These are phyloP conservation scores for Perkinsus chesapeaki DNA, from an alignment of 169 alveolate species.

Conservation along the genomic window DNA sequence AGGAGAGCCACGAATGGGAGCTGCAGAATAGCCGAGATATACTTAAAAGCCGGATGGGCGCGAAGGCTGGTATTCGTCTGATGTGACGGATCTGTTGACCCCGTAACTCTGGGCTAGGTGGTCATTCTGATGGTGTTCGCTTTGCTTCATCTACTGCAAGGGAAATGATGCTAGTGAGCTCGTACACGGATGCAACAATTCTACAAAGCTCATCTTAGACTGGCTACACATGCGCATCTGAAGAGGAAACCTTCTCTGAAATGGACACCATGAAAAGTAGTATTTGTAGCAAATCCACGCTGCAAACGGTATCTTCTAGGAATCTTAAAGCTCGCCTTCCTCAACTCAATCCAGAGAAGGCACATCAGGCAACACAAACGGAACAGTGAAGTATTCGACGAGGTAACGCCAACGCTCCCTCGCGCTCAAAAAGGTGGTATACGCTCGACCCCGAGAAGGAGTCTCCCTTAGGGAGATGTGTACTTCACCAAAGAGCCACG, in stretches of 20 bases:
- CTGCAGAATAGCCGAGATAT: neutral
- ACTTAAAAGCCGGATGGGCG: neutral
- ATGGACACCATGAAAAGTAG: neutral
- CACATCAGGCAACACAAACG: conserved; percentile 12
- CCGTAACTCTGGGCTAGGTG: neutral
- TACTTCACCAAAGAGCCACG: no score
- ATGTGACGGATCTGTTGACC: neutral
- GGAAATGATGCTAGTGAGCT: neutral
- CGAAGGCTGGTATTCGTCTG: neutral
- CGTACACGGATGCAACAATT: neutral
- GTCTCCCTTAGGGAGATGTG: no score
- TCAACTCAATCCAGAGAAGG: conserved; percentile 13
- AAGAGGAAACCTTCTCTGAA: neutral
- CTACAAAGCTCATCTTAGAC: neutral
- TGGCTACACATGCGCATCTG: neutral
- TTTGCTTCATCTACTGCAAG: neutral
- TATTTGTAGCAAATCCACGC: neutral
- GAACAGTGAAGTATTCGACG: conserved; percentile 8
- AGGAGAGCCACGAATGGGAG: neutral
- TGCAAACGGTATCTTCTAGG: neutral
- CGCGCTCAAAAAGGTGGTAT: no score
- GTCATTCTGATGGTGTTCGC: neutral
- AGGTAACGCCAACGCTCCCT: no score
- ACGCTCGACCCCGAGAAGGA: no score
- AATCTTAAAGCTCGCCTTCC: neutral